Base-by-base conservation (phyloP, 768 basidiomycete genomes). In the Rhizopogon sp. region DNA sequence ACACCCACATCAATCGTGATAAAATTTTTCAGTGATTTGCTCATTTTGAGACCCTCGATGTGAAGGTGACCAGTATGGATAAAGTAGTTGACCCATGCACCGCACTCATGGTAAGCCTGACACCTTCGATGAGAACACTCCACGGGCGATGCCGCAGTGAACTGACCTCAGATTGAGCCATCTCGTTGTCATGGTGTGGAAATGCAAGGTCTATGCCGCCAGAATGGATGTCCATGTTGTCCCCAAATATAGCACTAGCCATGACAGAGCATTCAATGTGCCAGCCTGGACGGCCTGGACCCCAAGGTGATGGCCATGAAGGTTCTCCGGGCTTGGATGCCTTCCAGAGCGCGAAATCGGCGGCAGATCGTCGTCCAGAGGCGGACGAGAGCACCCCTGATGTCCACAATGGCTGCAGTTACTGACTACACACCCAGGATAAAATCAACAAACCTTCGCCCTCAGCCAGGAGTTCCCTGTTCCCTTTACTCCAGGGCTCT, bases 191-290 rank as follows among this genome's bases (percentile, higher is more conserved):
- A 67, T 99, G 97, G 73, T 99, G 97, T 5, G 97, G 97, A 74
- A 99, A 99, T n/a, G 93, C 90, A 47, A 99, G 77, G 73, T 99
- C 97, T 40, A 92, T 86, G 5, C 97, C 97, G 50, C 97, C 97
- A 7, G 94, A 97, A 69, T 99, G 97, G 58, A 99, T 94, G 70
- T 98, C 97, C 85, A 99, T 90, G 55, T 85, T 87, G 54, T 86
- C 81, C 3, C 95, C 96, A 43, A 98, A 76, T 46, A 98, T 77
- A 33, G 88, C 93, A 59, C 84, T 89, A 16, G 95, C 95, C 96
- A 99, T 99, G 35, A 97, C 96, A 3, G 92, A 95, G 72, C 96
- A 99, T 69, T 99, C 96, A 56, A 99, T 98, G 69, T 99, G 96
- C 96, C 96, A 99, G 14, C 96, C 96, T 3, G 96, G 96, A 42